Evolutionary conservation across 345 rosid genomes (phyloP).

Genomic region (Clarkia xantiana): DNA sequence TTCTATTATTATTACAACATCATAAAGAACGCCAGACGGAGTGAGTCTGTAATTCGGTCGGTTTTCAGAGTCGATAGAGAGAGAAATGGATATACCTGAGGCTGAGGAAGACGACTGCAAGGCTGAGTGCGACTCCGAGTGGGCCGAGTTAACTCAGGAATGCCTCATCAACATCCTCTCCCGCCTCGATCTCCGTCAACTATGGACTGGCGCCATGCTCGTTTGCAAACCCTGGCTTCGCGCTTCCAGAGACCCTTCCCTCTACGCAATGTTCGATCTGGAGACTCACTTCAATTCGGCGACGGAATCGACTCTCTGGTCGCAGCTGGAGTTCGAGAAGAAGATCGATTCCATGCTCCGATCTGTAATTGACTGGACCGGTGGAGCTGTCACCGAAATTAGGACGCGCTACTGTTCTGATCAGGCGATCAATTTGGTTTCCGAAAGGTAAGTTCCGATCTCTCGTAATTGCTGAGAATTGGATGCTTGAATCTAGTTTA

Average conservation of each 20-base stretch:
- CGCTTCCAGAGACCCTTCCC: conserved; percentile 55
- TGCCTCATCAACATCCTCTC: conserved; percentile 60
- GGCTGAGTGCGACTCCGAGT: conserved; percentile 21
- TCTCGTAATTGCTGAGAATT: neutral
- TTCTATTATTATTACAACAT: no score
- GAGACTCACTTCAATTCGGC: conserved; percentile 39
- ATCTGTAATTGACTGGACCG: conserved; percentile 55
- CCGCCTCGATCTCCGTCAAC: conserved; percentile 41
- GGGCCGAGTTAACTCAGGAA: conserved; percentile 68
- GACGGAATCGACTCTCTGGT: conserved; percentile 36
- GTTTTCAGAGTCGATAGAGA: no score
- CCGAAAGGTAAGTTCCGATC: conserved; percentile 39
- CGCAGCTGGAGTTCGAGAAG: conserved; percentile 57
- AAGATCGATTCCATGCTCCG: conserved; percentile 55
- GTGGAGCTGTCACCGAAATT: conserved; percentile 36
- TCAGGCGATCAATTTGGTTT: conserved; percentile 35
- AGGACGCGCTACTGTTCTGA: conserved; percentile 78
- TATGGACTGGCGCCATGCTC: conserved; percentile 74
- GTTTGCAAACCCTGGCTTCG: conserved; percentile 60
- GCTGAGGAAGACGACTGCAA: neutral
- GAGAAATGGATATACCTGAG: neutral
- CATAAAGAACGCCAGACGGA: no score
- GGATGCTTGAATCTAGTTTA: neutral
- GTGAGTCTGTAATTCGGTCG: no score
- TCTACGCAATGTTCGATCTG: conserved; percentile 53